Evolutionary conservation across 495 filamentous ascomycete genomes (phyloP).

Genomic region (Neohortaea acidophila): DNA sequence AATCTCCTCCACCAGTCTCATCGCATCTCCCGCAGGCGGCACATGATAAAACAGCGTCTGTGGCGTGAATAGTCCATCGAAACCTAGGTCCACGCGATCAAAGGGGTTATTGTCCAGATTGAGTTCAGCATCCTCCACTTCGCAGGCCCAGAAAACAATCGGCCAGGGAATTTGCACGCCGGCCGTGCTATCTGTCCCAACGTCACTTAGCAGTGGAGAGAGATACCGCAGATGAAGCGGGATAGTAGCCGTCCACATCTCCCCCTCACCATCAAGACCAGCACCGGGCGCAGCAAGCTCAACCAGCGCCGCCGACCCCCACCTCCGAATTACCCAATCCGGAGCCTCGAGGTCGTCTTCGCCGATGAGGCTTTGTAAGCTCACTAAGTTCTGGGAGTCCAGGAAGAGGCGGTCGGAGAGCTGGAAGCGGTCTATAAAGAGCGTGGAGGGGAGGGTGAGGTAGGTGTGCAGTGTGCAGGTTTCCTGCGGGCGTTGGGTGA

Average conservation of each 20-base stretch:
- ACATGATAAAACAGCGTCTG: constrained; percentile 80
- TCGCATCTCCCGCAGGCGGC: constrained; percentile 34
- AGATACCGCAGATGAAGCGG: constrained; percentile 84
- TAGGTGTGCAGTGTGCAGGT: constrained; percentile 65
- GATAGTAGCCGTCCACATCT: constrained; percentile 53
- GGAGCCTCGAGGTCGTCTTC: constrained; percentile 90
- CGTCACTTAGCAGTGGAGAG: neutral
- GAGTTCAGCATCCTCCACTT: constrained; percentile 46
- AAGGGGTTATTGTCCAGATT: constrained; percentile 74
- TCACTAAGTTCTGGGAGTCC: constrained; percentile 54
- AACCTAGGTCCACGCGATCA: constrained; percentile 68
- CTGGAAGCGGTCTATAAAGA: constrained; percentile 84
- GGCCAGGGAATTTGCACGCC: constrained; percentile 51
- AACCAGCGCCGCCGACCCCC: constrained; percentile 69
- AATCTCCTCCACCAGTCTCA: constrained; percentile 41
- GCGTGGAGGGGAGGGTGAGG: constrained; percentile 64
- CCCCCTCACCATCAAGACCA: constrained; percentile 10
- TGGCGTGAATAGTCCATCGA: constrained; percentile 68
- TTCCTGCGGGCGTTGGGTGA: constrained; percentile 26
- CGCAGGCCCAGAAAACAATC: constrained; percentile 86
- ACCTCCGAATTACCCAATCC: constrained; percentile 56
- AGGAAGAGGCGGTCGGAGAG: constrained; percentile 59
- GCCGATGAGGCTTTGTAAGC: constrained; percentile 51
- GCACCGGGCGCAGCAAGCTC: constrained; percentile 43
- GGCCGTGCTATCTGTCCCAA: constrained; percentile 18